Conservation (phyloP, 108 stramenopile species). For the Skeletonema grethae region DNA sequence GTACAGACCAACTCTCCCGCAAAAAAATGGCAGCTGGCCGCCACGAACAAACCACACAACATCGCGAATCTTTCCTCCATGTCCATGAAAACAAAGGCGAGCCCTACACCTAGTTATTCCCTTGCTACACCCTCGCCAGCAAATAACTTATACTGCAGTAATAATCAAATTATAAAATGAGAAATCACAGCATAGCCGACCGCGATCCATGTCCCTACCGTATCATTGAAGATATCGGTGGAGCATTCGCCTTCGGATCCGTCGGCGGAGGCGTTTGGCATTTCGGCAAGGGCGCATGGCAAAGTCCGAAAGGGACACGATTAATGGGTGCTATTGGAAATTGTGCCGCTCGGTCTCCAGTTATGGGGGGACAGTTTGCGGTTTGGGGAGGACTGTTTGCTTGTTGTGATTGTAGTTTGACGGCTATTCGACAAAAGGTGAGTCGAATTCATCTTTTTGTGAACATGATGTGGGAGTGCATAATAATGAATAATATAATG, state of each 20-base stretch:
- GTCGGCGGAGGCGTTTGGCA: conserved; percentile 95
- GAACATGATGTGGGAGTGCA: too few relatives aligned
- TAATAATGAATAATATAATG: too few relatives aligned
- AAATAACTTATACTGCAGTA: not conserved
- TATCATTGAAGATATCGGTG: conserved; percentile 97
- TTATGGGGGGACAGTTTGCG: conserved; percentile 93
- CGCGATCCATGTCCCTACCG: conserved; percentile 98
- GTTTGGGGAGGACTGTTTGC: conserved; percentile 98
- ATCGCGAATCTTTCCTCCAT: too few relatives aligned
- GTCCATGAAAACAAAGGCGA: too few relatives aligned
- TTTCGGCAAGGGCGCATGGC: conserved; percentile 85
- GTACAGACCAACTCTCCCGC: too few relatives aligned
- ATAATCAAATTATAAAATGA: conserved; percentile 8
- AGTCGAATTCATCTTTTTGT: not conserved
- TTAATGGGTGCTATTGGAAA: conserved; percentile 78
- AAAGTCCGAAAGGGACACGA: conserved; percentile 73
- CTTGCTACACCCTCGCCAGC: too few relatives aligned
- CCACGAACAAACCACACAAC: too few relatives aligned
- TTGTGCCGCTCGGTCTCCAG: conserved; percentile 91
- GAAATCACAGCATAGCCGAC: conserved; percentile 71
- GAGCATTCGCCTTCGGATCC: conserved; percentile 95
- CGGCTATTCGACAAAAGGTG: conserved; percentile 88
- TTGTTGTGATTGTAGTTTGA: conserved; percentile 93
- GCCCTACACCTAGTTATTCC: too few relatives aligned
- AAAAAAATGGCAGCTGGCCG: too few relatives aligned